Percentiles rank a stretch among this genome's conserved stretches.
Evolutionary conservation across 2,329 filamentous ascomycete species (phyloP).

Genomic region (Metarhizium humberi): DNA sequence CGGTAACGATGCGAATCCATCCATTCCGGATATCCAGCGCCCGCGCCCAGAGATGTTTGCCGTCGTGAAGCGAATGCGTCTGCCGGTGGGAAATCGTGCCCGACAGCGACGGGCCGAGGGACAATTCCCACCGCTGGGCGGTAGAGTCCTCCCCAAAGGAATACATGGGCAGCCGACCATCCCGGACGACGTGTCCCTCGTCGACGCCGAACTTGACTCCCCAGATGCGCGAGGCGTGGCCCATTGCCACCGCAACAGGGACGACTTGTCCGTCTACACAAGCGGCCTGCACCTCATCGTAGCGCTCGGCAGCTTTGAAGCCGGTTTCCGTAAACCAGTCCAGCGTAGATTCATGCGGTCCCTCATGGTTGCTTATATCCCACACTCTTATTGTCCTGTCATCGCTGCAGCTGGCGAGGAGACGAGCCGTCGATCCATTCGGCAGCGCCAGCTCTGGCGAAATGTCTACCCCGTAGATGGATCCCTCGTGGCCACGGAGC

Average conservation of each 20-base stretch:
- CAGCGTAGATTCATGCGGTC: not conserved
- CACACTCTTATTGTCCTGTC: constrained; percentile 84
- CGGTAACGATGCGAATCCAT: constrained; percentile 51
- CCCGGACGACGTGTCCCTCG: not conserved
- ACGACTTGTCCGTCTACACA: constrained; percentile 15
- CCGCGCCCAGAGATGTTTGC: constrained; percentile 87
- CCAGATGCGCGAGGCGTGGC: constrained; percentile 87
- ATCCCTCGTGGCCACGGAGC: constrained; percentile 72
- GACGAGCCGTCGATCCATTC: constrained; percentile 34
- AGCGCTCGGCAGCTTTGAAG: constrained; percentile 34
- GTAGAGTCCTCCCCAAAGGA: constrained; percentile 84
- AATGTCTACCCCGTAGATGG: constrained; percentile 82
- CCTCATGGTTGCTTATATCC: constrained; percentile 57
- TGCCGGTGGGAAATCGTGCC: constrained; percentile 39
- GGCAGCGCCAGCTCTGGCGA: constrained; percentile 43
- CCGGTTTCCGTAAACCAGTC: constrained; percentile 41
- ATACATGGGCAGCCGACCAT: constrained; percentile 34
- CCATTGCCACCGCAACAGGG: constrained; percentile 67
- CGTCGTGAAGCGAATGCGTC: constrained; percentile 58
- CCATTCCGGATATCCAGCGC: constrained; percentile 28
- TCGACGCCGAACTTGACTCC: constrained; percentile 55
- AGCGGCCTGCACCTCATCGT: constrained; percentile 13
- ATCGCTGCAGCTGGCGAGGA: constrained; percentile 91
- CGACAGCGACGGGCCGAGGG: not conserved
- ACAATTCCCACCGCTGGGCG: constrained; percentile 57